phyloP scores from a whole-genome alignment of 257 asterid genomes.

The Buddleja alternifolia region DNA sequence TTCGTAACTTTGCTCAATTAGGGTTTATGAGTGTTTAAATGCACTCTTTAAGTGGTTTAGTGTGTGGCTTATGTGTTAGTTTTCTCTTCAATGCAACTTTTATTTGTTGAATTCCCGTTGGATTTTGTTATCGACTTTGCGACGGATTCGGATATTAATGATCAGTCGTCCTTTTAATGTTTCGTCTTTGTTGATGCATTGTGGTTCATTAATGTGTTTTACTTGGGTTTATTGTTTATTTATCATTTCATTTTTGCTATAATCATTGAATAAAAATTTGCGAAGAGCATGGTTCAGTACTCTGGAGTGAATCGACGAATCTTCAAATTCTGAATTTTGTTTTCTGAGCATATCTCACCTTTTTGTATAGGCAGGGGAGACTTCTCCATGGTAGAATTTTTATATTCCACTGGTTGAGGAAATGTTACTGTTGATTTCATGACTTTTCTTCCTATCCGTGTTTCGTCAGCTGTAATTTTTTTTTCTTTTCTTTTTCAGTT shows the following conservation, averaged over 20 bases:
- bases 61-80: conserved; percentile 20
- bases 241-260: neutral
- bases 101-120: conserved; percentile 23
- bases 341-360: neutral
- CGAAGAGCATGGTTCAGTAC: neutral
- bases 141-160: conserved; percentile 13
- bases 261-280: neutral
- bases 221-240: neutral
- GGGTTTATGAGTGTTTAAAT: conserved; percentile 43
- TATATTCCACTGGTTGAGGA: conserved; percentile 3
- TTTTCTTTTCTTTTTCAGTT: neutral
- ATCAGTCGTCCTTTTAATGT: conserved; percentile 5
- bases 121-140: conserved; percentile 1
- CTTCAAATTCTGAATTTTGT: neutral
- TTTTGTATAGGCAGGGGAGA: neutral
- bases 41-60: conserved; percentile 28
- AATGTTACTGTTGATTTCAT: neutral
- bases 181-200: neutral
- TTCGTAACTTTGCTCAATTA: conserved; percentile 40
- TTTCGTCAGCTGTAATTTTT: neutral
- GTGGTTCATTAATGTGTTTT: neutral
- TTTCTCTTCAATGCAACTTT: conserved; percentile 27
- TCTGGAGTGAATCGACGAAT: neutral
- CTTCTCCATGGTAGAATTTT: neutral
- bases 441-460: neutral